Percentiles rank a stretch among this genome's conserved stretches.
phyloP scores from a whole-genome alignment of 2,329 filamentous ascomycete species.

The Sclerotinia borealis region DNA sequence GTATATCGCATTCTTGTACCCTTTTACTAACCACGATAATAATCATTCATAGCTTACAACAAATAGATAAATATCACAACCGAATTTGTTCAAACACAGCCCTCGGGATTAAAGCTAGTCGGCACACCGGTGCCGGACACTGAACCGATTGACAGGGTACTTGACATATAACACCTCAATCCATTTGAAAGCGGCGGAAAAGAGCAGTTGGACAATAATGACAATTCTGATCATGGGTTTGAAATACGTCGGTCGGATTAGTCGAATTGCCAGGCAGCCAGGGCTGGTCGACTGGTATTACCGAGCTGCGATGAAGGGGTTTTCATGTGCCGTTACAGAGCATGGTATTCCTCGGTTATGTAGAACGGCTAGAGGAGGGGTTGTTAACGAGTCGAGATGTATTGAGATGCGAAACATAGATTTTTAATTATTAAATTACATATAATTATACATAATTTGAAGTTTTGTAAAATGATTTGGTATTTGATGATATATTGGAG shows the following conservation, averaged over 20 bases:
- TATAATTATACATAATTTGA: not conserved
- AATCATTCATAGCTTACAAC: not conserved
- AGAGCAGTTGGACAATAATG: not conserved
- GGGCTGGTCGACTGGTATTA: not conserved
- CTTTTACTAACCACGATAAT: not conserved
- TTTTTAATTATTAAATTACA: not conserved
- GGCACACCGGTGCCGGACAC: not conserved
- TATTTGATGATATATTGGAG: not conserved
- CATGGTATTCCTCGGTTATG: slow-evolving; percentile 1
- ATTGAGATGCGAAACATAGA: not conserved
- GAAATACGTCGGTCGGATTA: not conserved
- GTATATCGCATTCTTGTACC: not conserved
- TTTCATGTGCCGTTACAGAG: not conserved
- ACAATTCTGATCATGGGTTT: not conserved
- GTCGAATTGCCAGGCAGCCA: not conserved
- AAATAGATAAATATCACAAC: not conserved
- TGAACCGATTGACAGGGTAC: slow-evolving; percentile 1
- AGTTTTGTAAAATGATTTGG: not conserved
- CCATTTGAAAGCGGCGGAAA: not conserved
- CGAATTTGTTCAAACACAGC: not conserved
- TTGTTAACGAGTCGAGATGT: not conserved
- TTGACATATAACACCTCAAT: not conserved
- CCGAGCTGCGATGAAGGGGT: not conserved
- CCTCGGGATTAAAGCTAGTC: not conserved
- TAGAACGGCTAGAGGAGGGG: not conserved